Base-by-base conservation (phyloP, 1,284 basidiomycete species). In the Rhodotorula sp. region DNA sequence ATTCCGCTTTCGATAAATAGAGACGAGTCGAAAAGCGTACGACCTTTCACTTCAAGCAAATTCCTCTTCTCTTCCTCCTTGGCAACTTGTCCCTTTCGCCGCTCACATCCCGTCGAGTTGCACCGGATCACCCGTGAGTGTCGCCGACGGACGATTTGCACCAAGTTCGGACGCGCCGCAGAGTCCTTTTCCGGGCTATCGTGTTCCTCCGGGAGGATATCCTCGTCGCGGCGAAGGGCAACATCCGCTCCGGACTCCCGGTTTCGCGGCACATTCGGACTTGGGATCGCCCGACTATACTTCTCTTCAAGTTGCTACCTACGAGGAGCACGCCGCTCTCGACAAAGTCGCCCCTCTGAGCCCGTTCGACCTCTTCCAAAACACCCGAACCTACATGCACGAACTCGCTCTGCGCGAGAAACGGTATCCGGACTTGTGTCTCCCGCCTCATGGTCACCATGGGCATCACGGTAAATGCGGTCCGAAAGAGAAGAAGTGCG, bases 161-260 rank as follows among this genome's bases (percentile, higher is more conserved):
- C 8, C 31, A 1, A 43, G 0, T 5, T 6, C 5, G 1, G 39
- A 43, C 39, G 39, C 23, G 20, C 48, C 60, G 2, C n/a, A 49
- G 6, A 43, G n/a, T 14, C 56, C 61, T 8, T 58, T 63, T 39
- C 57, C 62, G 14, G 67, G 61, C 2, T 43, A 52, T 49, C 61
- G 67, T 49, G 47, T 63, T n/a, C 67, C 62, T 12, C 67, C 67
- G 3, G 67, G 67, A 7, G 67, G 61, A 3, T 68, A 63, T 26
- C 67, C 54, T 5, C 39, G n/a, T 20, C 54, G 16, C 57, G 16
- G 10, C 34, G 60, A 29, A 15, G 49, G 3, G 3, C 34, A 14
- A 43, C 14, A 34, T 20, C 29, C 48, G 43, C 52, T 14, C 20
- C 52, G 62, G 23, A 49, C 31, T 15, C 3, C 16, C 43, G 26